Percentiles rank a stretch among this genome's conserved stretches.
Evolutionary conservation across 2,329 filamentous ascomycete species (phyloP).

Genomic region (Ophiostoma himal-ulmi): DNA sequence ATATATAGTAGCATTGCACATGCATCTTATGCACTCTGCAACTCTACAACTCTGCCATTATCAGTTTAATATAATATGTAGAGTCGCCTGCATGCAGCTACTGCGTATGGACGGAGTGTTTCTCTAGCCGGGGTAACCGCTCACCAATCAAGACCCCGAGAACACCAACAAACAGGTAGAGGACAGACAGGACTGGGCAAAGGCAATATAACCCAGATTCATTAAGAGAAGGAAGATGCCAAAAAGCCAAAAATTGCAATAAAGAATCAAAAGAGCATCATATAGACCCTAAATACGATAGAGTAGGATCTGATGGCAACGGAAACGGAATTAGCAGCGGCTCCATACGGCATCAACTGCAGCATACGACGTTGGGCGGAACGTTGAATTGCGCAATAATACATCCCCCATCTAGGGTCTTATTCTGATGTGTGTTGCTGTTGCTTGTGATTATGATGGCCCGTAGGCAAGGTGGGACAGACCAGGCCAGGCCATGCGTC

Average conservation of each 20-base stretch:
- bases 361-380: constrained; percentile 1
- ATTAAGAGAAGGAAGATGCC: not conserved
- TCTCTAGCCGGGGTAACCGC: constrained; percentile 21
- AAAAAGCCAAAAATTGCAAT: not conserved
- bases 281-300: not conserved
- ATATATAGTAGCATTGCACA: constrained; percentile 6
- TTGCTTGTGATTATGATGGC: not conserved
- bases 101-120: constrained; percentile 19
- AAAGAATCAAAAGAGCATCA: not conserved
- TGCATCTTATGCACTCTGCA: not conserved
- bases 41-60: no score
- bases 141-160: constrained; percentile 14
- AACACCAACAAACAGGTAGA: not conserved
- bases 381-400: constrained; percentile 20
- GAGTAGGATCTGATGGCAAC: not conserved
- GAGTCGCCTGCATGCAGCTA: constrained; percentile 20
- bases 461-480: not conserved
- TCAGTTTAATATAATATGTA: not conserved
- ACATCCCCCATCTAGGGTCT: not conserved
- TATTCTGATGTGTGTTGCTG: not conserved
- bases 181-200: not conserved
- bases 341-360: constrained; percentile 9
- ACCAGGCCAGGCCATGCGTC: constrained; percentile 12
- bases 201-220: not conserved
- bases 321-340: not conserved